These are phyloP conservation scores for Penicillium nucicola DNA, from an alignment of 495 filamentous ascomycete genomes.

Conservation along the genomic window DNA sequence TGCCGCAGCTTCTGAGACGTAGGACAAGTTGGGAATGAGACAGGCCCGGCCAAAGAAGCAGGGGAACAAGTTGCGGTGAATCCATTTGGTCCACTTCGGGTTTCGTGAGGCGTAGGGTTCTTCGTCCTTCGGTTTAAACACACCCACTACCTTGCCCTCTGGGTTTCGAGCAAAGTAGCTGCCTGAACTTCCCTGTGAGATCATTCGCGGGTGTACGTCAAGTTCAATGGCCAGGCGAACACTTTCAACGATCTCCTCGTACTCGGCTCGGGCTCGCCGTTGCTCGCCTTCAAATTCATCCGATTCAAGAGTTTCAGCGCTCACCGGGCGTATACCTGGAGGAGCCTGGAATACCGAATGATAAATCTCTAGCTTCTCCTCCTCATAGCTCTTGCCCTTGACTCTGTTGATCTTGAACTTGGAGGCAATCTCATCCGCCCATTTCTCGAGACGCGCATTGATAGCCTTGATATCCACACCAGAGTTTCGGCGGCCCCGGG, in stretches of 20 bases:
- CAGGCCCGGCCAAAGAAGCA: conserved; percentile 96
- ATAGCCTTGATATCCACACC: conserved; percentile 98
- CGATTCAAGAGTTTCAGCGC: conserved; percentile 67
- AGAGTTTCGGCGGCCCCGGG: conserved; percentile 70
- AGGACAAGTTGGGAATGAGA: conserved; percentile 97
- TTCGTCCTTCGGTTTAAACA: conserved; percentile 99
- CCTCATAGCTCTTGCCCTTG: conserved; percentile 72
- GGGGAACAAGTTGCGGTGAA: conserved; percentile 90
- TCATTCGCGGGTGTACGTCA: conserved; percentile 90
- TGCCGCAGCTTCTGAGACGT: conserved; percentile 95
- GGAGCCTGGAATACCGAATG: conserved; percentile 95
- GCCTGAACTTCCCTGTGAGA: conserved; percentile 92
- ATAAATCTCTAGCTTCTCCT: conserved; percentile 91
- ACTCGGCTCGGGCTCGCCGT: conserved; percentile 72
- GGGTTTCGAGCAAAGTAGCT: conserved; percentile 95
- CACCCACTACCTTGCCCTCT: conserved; percentile 90
- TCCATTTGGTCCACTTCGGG: conserved; percentile 95
- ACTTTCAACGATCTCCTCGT: conserved; percentile 86
- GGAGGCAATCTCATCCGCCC: conserved; percentile 97
- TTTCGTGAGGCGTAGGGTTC: conserved; percentile 93
- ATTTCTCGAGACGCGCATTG: conserved; percentile 91
- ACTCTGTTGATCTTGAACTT: conserved; percentile 88
- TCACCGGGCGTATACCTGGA: conserved; percentile 74
- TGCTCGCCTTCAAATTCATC: conserved; percentile 49
- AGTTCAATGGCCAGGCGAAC: conserved; percentile 86